Evolutionary conservation across 2,329 filamentous ascomycete species (phyloP).

Genomic region (Colletotrichum graminicola): DNA sequence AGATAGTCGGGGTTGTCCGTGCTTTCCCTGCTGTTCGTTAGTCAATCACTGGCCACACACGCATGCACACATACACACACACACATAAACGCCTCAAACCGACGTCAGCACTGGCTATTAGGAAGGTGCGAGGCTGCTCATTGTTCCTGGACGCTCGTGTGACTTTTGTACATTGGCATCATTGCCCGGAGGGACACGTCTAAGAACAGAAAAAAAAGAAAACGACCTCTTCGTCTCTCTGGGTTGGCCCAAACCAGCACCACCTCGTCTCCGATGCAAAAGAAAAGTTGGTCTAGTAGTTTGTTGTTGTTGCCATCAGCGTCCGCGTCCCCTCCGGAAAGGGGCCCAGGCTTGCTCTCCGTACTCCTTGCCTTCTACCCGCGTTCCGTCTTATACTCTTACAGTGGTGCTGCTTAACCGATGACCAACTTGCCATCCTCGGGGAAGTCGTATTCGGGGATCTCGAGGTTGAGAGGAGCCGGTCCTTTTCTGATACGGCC

Average conservation of each 20-base stretch:
- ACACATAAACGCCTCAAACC: constrained; percentile 10
- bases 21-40: too few relatives aligned
- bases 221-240: constrained; percentile 25
- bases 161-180: constrained; percentile 43
- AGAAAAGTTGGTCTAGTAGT: constrained; percentile 35
- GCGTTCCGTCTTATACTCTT: constrained; percentile 37
- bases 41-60: not conserved
- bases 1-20: not conserved
- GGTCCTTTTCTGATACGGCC: constrained; percentile 98
- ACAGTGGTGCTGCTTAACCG: constrained; percentile 73
- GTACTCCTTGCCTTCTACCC: not conserved
- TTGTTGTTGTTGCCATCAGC: constrained; percentile 35
- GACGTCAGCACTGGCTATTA: constrained; percentile 7
- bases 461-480: constrained; percentile 96
- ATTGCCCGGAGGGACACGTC: constrained; percentile 42
- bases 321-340: constrained; percentile 18
- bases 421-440: constrained; percentile 91
- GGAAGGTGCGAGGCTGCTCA: constrained; percentile 41
- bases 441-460: constrained; percentile 92
- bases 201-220: constrained; percentile 42
- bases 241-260: constrained; percentile 38
- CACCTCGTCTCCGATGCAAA: constrained; percentile 40
- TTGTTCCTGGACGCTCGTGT: constrained; percentile 43
- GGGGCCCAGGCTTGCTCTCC: constrained; percentile 14
- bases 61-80: not conserved